Base-by-base conservation (phyloP, 106 monocot genomes). In the Dioscorea zingiberensis region DNA sequence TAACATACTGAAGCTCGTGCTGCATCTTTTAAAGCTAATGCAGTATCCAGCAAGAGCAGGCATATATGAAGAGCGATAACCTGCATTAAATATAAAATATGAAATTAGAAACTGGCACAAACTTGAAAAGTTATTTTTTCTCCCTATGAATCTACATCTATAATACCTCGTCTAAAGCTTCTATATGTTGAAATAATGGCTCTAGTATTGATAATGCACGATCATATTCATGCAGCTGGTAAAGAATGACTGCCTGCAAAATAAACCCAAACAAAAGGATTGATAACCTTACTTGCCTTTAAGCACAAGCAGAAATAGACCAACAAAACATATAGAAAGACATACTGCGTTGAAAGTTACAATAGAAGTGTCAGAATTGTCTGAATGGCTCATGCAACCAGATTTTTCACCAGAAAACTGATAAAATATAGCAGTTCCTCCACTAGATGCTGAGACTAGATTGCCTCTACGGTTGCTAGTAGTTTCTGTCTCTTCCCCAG, bases 161-260 rank as follows among this genome's bases (percentile, higher is more conserved):
- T 11, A 25, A 44, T 77, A 94, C 94, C 94, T 94, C 94, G 76
- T 94, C 90, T 48, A 94, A 78, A 13, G 84, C 87, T 61, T 90
- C 85, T 60, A 94, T 77, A 48, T 84, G 87, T 55, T 83, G 75
- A 81, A 78, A 90, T 53, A 94, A 69, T 28, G 79, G 74, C 53
- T 83, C 80, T 62, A 94, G 69, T 47, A 91, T 59, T 57, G 84
- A 75, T 28, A 87, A 62, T 51, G 87, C 84, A 65, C 30, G 55
- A 47, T 48, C 51, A 78, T 91, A 91, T 21, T 94, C 90, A 74
- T 83, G 87, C 11, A 94, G 65, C 58, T 87, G 87, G 64, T 83
- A 91, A 27, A 90, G 83, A 51, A 91, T 55, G 46, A 84, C 76
- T 48, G 94, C 94, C 94, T 94, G 76, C 44, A 81, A 27, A 72